A percentile compares a stretch with the other conserved stretches of the same genome.
Evolutionary conservation across 2,329 filamentous ascomycete genomes (phyloP).

Genomic region (Trichophyton rubrum): DNA sequence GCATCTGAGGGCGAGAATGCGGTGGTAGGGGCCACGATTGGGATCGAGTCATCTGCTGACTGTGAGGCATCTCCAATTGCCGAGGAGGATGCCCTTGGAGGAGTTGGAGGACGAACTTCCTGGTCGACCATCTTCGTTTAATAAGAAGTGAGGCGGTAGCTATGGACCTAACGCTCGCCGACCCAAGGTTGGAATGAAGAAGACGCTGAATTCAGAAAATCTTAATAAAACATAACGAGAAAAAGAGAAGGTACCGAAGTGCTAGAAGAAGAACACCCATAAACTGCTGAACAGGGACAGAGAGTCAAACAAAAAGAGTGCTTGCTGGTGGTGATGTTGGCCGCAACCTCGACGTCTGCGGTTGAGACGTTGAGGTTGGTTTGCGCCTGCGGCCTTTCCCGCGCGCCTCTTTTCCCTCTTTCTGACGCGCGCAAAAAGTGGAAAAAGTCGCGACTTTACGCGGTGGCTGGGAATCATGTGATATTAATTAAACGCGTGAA

Average conservation of each 20-base stretch:
- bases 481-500: background rate
- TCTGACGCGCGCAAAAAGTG: background rate
- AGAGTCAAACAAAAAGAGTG: background rate
- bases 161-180: background rate
- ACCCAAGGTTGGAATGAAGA: background rate
- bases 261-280: background rate
- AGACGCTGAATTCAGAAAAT: background rate
- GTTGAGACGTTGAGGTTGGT: background rate
- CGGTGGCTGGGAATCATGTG: background rate
- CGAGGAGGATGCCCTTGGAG: conserved; percentile 29
- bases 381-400: background rate
- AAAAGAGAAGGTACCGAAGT: background rate
- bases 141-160: background rate
- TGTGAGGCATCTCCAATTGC: conserved; percentile 17
- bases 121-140: background rate
- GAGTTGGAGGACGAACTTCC: conserved; percentile 43
- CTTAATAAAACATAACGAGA: background rate
- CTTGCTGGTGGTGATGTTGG: background rate
- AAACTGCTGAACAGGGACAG: background rate
- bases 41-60: conserved; percentile 25
- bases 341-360: background rate
- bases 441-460: background rate
- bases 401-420: background rate
- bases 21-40: background rate
- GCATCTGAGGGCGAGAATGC: background rate